A percentile compares a stretch with the other conserved stretches of the same genome.
Conservation (phyloP, 805 yeast genomes). For the Hanseniaspora meyeri region DNA sequence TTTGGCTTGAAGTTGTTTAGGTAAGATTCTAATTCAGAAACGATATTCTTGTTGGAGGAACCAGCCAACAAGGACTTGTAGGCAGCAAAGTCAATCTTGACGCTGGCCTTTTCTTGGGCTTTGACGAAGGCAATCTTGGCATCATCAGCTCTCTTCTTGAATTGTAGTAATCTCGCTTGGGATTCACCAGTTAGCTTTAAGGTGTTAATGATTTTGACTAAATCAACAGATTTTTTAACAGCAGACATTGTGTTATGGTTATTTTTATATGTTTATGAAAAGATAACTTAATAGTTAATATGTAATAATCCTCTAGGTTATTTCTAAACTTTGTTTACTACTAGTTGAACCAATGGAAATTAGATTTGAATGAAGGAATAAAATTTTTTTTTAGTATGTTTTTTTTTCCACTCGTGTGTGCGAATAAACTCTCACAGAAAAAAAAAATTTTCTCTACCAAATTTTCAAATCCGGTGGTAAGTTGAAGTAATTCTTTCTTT, state of each 20-base stretch:
- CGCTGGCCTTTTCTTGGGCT: conserved; percentile 51
- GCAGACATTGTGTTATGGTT: conserved; percentile 23
- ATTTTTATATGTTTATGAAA: neutral
- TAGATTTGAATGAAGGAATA: neutral
- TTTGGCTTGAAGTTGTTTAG: conserved; percentile 68
- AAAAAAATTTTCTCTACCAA: neutral
- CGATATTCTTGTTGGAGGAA: conserved; percentile 62
- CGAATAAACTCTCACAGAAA: neutral
- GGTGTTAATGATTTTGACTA: conserved; percentile 81
- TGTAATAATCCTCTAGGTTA: conserved; percentile 4
- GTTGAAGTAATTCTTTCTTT: neutral
- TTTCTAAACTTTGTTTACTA: neutral
- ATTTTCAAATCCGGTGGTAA: neutral
- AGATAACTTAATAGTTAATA: neutral
- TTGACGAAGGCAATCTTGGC: conserved; percentile 73
- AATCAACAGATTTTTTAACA: conserved; percentile 61
- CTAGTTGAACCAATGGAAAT: no score
- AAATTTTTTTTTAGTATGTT: neutral
- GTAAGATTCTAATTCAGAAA: conserved; percentile 68
- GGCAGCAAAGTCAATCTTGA: conserved; percentile 66
- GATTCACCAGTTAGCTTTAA: conserved; percentile 89
- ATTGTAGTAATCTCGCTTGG: conserved; percentile 73
- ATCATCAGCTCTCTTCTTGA: conserved; percentile 97
- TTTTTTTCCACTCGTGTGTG: neutral
- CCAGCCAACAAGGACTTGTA: conserved; percentile 55